Evolutionary conservation across 768 basidiomycete species (phyloP).

Genomic region (Trametopsis cervina): DNA sequence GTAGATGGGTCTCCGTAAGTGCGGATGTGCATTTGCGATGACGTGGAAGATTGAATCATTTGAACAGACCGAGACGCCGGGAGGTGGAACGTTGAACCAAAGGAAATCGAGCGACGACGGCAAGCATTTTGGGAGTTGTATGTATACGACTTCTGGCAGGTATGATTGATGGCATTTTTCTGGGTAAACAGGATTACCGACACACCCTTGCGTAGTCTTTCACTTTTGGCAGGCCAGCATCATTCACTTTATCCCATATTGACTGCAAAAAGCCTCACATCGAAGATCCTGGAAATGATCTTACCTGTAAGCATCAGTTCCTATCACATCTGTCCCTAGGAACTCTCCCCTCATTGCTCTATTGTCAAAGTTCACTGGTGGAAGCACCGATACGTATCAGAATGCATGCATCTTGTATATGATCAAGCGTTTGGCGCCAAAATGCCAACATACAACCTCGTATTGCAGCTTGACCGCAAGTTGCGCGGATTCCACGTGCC

Average conservation of each 20-base stretch:
- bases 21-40: not conserved
- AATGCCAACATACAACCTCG: constrained; percentile 52
- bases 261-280: constrained; percentile 46
- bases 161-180: constrained; percentile 24
- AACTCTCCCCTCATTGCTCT: not conserved
- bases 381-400: constrained; percentile 61
- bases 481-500: constrained; percentile 59
- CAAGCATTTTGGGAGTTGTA: constrained; percentile 62
- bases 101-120: constrained; percentile 52
- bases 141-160: constrained; percentile 66
- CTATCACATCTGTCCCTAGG: constrained; percentile 25
- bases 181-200: too few species aligned
- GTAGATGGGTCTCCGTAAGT: constrained; percentile 64
- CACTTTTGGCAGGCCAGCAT: constrained; percentile 66
- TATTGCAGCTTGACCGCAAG: constrained; percentile 60
- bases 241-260: constrained; percentile 49
- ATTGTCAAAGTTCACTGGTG: constrained; percentile 45
- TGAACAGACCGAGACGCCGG: constrained; percentile 60
- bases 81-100: constrained; percentile 50
- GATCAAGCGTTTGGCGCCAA: constrained; percentile 65
- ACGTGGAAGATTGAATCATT: not conserved
- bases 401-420: constrained; percentile 57
- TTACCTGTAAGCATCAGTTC: constrained; percentile 50
- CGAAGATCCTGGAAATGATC: constrained; percentile 38
- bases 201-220: too few species aligned